Base-by-base conservation (phyloP, 805 yeast genomes). In the Peterozyma xylosa region DNA sequence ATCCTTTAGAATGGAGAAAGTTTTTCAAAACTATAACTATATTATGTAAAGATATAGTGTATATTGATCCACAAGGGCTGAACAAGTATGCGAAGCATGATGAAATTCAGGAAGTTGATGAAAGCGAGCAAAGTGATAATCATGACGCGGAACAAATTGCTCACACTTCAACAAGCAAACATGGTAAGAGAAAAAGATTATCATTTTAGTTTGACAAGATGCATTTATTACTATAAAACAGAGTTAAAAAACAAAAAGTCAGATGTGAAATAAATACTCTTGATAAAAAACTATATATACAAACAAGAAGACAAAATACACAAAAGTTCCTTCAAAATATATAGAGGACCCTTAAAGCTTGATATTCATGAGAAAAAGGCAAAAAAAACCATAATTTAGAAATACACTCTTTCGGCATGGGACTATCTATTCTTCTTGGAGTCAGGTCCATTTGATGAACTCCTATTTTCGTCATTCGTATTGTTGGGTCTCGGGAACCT, bases 1-100 rank as follows among this genome's bases (percentile, higher is more conserved):
- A 82, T 59, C 88, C 89, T 0, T 55, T 82, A 35, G 89, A 82
- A 56, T 82, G 89, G 89, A 68, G 89, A 58, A 61, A 79, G 13
- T 62, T 82, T 15, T 82, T 83, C 61, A 78, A 79, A 53, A 68
- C 69, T 39, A 67, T 79, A 30, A 73, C 81, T 1, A 57, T 75
- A 10, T 54, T 72, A n/a, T 78, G 84, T 50, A 71, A 81, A 54
- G 80, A 76, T 35, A 70, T 75, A 3, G 78, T 78, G 11, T 72
- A 68, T 43, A 59, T 71, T 11, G 78, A 62, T 33, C 45, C 39
- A 6, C 35, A 37, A 18, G n/a, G 32, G 17, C 36, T 34, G 13
- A 37, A 37, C 37, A 42, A 36, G 14, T 11, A 17, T 11, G 10
- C 37, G n/a, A 11, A 33, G 34, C 17, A 11, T 18, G 38, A 16